Evolutionary conservation across 2,329 filamentous ascomycete species (phyloP).

Genomic region (Fusarium drepaniforme): DNA sequence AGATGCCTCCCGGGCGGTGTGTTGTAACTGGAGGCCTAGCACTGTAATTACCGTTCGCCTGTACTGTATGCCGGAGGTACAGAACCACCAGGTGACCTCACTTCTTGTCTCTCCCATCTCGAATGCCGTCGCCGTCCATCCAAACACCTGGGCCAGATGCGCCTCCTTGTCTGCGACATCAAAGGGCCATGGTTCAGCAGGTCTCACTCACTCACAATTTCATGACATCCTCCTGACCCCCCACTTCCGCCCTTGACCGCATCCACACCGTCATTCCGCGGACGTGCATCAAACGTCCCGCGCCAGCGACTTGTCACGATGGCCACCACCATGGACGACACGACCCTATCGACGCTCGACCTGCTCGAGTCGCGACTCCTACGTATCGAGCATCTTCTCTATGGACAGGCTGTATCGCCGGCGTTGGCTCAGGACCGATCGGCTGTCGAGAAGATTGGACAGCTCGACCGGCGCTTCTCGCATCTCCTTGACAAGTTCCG

Average conservation of each 20-base stretch:
- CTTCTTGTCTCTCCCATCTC: neutral
- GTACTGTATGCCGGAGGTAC: neutral
- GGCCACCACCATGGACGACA: constrained; percentile 60
- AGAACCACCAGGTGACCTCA: neutral
- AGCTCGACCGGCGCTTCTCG: constrained; percentile 67
- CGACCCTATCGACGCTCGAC: constrained; percentile 66
- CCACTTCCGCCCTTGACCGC: constrained; percentile 40
- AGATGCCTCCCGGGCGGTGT: constrained; percentile 7
- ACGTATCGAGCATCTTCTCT: constrained; percentile 70
- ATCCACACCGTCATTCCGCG: constrained; percentile 30
- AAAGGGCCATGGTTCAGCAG: constrained; percentile 27
- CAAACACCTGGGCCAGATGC: constrained; percentile 3
- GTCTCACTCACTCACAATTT: constrained; percentile 38
- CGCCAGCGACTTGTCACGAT: constrained; percentile 41
- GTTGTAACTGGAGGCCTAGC: neutral
- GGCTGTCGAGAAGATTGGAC: constrained; percentile 58
- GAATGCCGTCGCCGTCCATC: neutral
- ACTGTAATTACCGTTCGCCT: neutral
- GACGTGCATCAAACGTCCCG: constrained; percentile 27
- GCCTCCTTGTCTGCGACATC: constrained; percentile 10
- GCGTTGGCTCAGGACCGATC: constrained; percentile 53
- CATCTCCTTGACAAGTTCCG: constrained; percentile 63
- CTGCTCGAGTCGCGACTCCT: constrained; percentile 70
- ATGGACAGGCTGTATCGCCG: constrained; percentile 57
- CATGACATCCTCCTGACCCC: constrained; percentile 43